Evolutionary conservation across 2,329 filamentous ascomycete species (phyloP), one percentile per base, ranked within the genome.

Genomic region (Epicoccum nigrum): DNA sequence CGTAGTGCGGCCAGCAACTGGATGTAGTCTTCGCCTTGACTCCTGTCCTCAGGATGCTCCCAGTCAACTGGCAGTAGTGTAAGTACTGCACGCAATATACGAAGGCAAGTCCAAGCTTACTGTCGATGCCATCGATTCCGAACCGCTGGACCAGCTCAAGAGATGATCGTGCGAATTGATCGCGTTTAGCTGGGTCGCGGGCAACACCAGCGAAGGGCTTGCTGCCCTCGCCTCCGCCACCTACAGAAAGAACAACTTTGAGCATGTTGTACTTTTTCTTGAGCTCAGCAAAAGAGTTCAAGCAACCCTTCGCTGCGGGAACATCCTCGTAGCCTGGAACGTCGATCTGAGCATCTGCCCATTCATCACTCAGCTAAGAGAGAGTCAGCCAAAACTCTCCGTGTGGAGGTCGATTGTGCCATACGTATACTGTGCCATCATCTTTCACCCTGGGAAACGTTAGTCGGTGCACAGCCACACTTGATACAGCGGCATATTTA

Each of bases 231-330:
- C 81, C 83, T 8, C 90, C 90, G 5, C 90, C 90, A 15, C 90
- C 90, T 53, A 94, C 81, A 2, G 90, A 93, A 20, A 94, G 76
- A 12, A 93, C 80, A n/a, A 92, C 83, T 61, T 87, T 86, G 45
- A 94, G 78, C 66, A 88, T 83, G 25, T 81, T 82, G 66, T 92
- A 85, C 60, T 84, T 82, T 59, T 83, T 79, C 72, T 92, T 93
- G 56, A 92, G 78, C 56, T 86, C 80, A 72, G 86, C 85, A 63
- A 93, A 82, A 8, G 90, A 89, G 25, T 87, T 85, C 44, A 94
- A 76, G 35, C 88, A 90, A 32, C 72, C 72, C 45, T 69, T 66
- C 8, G 68, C 61, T 45, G 59, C 68, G 33, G 70, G 69, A 38
- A 71, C 59, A 45, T 69, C 69, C 13, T 58, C 66, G n/a, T 51